phyloP scores from a whole-genome alignment of 129 eudicot species.

The Flaveria trinervia region DNA sequence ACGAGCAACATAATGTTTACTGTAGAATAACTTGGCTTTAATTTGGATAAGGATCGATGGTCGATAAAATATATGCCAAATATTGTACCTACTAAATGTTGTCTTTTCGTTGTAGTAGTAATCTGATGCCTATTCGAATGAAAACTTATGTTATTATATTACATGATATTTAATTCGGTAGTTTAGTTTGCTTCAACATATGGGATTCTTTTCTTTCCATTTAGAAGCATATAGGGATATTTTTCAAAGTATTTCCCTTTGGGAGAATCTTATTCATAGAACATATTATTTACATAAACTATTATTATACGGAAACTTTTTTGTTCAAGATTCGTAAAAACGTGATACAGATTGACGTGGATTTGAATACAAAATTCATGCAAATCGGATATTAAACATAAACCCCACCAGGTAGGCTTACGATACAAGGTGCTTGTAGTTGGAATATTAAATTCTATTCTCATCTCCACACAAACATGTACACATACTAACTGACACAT shows the following conservation, averaged over 20 bases:
- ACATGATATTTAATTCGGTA: conserved; percentile 20
- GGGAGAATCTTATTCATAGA: conserved; percentile 47
- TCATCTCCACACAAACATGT: conserved; percentile 18
- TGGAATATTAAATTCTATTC: conserved; percentile 29
- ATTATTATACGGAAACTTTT: conserved; percentile 17
- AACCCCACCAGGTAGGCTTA: conserved; percentile 41
- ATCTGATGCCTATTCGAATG: conserved; percentile 44
- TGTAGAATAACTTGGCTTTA: conserved; percentile 30
- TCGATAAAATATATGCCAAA: conserved; percentile 23
- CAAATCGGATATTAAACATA: conserved; percentile 37
- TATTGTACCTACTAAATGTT: conserved; percentile 1
- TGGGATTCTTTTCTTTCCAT: conserved; percentile 31
- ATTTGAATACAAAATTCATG: conserved; percentile 33
- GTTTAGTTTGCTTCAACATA: conserved; percentile 30
- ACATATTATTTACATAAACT: conserved; percentile 16
- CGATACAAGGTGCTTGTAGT: conserved; percentile 31
- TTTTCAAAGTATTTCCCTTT: conserved; percentile 26
- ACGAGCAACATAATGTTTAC: conserved; percentile 4
- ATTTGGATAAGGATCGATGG: conserved; percentile 31
- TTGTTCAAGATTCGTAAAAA: conserved; percentile 39
- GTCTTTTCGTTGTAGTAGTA: conserved; percentile 28
- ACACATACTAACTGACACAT: conserved; percentile 3
- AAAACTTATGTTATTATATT: conserved; percentile 25
- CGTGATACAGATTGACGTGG: conserved; percentile 38
- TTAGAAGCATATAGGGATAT: conserved; percentile 33